Evolutionary conservation across 345 rosid genomes (phyloP).

Genomic region (Aquilaria sinensis): DNA sequence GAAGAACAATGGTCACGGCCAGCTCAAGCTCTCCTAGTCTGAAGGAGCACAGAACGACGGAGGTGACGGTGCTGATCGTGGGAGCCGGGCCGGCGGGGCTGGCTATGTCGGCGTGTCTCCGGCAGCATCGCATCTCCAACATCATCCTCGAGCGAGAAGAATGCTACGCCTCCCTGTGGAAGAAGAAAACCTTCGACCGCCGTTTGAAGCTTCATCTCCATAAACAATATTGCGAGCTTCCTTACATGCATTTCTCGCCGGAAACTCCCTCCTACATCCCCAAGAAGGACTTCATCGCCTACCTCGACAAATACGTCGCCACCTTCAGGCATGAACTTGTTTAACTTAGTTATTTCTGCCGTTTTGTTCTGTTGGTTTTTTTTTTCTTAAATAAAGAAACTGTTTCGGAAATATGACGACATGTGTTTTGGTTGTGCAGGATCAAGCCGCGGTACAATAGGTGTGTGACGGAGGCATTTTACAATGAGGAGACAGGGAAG

Average conservation of each 20-base stretch:
- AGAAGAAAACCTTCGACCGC: constrained; percentile 37
- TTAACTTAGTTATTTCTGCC: too few species aligned
- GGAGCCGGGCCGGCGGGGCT: constrained; percentile 65
- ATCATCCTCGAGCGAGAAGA: constrained; percentile 48
- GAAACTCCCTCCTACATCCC: constrained; percentile 34
- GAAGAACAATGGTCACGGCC: too few species aligned
- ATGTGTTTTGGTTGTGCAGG: too few species aligned
- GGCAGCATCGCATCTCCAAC: constrained; percentile 23
- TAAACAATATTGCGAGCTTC: constrained; percentile 45
- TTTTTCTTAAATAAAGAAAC: too few species aligned
- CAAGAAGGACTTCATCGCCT: constrained; percentile 27
- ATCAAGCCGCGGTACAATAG: neutral
- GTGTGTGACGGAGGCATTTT: neutral
- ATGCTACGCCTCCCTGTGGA: constrained; percentile 49
- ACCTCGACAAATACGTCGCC: constrained; percentile 38
- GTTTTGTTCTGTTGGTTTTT: too few species aligned
- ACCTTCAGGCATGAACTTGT: neutral
- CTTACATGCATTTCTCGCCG: constrained; percentile 35
- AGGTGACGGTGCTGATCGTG: constrained; percentile 28
- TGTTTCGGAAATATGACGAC: too few species aligned
- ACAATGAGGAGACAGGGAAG: neutral
- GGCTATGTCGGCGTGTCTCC: constrained; percentile 44
- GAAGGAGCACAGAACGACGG: neutral
- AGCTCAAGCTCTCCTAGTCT: too few species aligned
- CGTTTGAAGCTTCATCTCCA: constrained; percentile 36